Evolutionary conservation across 495 filamentous ascomycete genomes (phyloP).

Genomic region (Coniosporium apollinis): DNA sequence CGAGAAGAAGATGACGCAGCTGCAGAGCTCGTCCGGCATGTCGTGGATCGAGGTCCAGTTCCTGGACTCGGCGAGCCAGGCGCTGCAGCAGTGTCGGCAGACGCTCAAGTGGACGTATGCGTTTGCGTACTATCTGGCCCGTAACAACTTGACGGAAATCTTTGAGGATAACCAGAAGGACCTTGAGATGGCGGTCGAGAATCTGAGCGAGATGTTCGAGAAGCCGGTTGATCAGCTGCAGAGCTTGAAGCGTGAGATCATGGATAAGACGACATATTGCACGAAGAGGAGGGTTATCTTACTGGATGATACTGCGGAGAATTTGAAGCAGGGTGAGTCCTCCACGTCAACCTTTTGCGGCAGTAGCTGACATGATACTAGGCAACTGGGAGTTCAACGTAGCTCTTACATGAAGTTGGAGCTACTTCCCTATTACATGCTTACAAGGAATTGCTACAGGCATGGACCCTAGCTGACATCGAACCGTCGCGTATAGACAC

Average conservation of each 20-base stretch:
- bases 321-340: conserved; percentile 65
- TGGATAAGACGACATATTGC: conserved; percentile 96
- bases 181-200: conserved; percentile 90
- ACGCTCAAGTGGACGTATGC: conserved; percentile 99
- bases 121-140: conserved; percentile 87
- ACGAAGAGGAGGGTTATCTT: conserved; percentile 81
- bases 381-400: conserved; percentile 26
- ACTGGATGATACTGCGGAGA: conserved; percentile 78
- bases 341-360: background rate
- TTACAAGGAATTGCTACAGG: background rate
- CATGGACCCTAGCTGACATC: too few relatives aligned
- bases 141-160: conserved; percentile 91
- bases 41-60: conserved; percentile 99
- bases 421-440: conserved; percentile 1
- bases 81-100: conserved; percentile 87
- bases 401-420: conserved; percentile 8
- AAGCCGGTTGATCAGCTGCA: conserved; percentile 74
- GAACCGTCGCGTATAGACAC: too few relatives aligned
- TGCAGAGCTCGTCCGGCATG: conserved; percentile 84
- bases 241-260: conserved; percentile 82
- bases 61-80: conserved; percentile 78
- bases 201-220: conserved; percentile 93
- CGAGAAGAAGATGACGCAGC: conserved; percentile 94
- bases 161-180: conserved; percentile 99
- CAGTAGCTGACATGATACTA: conserved; percentile 6